phyloP scores from a whole-genome alignment of 768 basidiomycete genomes.

The Podaxis carcinomalis region DNA sequence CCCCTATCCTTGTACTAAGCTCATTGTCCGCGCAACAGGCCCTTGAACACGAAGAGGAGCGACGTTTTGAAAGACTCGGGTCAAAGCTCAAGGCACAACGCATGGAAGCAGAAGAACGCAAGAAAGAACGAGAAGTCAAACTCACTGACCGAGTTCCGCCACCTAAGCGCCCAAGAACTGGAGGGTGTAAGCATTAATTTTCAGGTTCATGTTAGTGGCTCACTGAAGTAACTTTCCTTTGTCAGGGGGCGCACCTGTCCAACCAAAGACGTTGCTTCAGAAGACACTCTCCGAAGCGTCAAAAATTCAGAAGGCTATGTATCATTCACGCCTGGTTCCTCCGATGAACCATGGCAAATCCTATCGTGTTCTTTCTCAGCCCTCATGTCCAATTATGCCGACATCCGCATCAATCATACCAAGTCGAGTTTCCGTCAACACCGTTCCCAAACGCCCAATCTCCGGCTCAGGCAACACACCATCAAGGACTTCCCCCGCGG shows the following conservation, averaged over 20 bases:
- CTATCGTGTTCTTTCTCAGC: constrained; percentile 36
- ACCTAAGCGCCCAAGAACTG: constrained; percentile 52
- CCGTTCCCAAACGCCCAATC: constrained; percentile 35
- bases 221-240: constrained; percentile 13
- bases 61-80: constrained; percentile 59
- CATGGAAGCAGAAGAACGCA: constrained; percentile 67
- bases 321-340: constrained; percentile 47
- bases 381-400: constrained; percentile 29
- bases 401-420: constrained; percentile 28
- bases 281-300: constrained; percentile 71
- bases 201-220: constrained; percentile 14
- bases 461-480: constrained; percentile 14
- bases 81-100: constrained; percentile 62
- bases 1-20: constrained; percentile 12
- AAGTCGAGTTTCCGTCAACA: constrained; percentile 49
- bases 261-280: constrained; percentile 71
- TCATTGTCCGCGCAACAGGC: constrained; percentile 28
- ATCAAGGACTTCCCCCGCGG: constrained; percentile 12
- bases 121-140: constrained; percentile 75
- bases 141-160: constrained; percentile 67
- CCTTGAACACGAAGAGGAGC: constrained; percentile 54
- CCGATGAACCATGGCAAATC: constrained; percentile 47
- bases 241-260: constrained; percentile 32
- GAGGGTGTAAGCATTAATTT: constrained; percentile 41
- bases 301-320: constrained; percentile 61